A percentile compares a stretch with the other conserved stretches of the same genome.
Conservation (phyloP, 2,329 filamentous ascomycete species). For the Emericellopsis cladophorae region DNA sequence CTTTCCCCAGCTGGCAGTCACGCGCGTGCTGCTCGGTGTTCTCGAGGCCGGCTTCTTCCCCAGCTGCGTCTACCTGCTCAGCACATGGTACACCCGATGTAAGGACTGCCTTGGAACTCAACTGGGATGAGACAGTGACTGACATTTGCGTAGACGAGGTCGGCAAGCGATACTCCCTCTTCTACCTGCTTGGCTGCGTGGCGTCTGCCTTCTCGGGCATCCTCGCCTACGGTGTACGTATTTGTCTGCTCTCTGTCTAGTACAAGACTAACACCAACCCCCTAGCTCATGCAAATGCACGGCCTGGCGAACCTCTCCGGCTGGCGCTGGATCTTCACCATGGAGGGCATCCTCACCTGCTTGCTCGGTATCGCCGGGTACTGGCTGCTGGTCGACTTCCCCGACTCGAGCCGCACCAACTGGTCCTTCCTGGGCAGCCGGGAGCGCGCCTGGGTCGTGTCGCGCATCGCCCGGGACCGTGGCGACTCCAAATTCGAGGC, state of each 20-base stretch:
- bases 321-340: conserved; percentile 58
- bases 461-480: conserved; percentile 43
- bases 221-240: conserved; percentile 51
- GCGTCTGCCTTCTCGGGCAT: conserved; percentile 56
- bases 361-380: conserved; percentile 34
- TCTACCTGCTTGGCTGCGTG: conserved; percentile 56
- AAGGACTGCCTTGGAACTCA: conserved; percentile 11
- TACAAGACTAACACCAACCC: conserved; percentile 1
- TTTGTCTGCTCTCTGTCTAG: conserved; percentile 2
- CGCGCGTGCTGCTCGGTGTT: conserved; percentile 47
- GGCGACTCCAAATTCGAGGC: conserved; percentile 41
- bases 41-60: conserved; percentile 64
- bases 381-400: conserved; percentile 51
- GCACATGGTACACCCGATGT: conserved; percentile 60
- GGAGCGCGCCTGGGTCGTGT: conserved; percentile 40
- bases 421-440: conserved; percentile 39
- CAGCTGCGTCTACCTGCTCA: conserved; percentile 32
- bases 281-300: conserved; percentile 46
- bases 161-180: conserved; percentile 54
- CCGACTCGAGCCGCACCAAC: conserved; percentile 36
- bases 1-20: conserved; percentile 37
- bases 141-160: conserved; percentile 40
- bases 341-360: conserved; percentile 41
- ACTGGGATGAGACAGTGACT: not conserved
- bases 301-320: conserved; percentile 40